These are phyloP conservation scores for Aureobasidium mangrovei DNA, from an alignment of 2,329 filamentous ascomycete species.

Conservation along the genomic window DNA sequence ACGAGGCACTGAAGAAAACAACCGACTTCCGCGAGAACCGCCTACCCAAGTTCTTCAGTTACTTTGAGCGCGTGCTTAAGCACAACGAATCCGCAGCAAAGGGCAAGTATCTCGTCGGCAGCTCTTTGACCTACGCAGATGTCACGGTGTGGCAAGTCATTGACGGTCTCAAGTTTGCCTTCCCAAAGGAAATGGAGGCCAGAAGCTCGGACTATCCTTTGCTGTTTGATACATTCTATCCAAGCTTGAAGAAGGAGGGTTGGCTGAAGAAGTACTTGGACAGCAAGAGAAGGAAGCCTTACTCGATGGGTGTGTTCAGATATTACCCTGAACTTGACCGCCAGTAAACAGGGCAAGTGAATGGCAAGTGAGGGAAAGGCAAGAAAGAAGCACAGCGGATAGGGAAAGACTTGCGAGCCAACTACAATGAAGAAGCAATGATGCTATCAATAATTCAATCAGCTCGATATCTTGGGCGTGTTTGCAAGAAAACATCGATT, in stretches of 20 bases:
- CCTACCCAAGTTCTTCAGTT: slow-evolving; percentile 63
- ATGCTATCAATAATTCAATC: no score
- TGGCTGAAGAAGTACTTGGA: slow-evolving; percentile 60
- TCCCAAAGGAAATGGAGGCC: slow-evolving; percentile 56
- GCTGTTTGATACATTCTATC: slow-evolving; percentile 55
- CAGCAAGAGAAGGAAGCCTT: slow-evolving; percentile 55
- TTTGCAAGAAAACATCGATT: neutral
- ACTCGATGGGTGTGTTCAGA: slow-evolving; percentile 58
- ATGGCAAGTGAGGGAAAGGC: neutral
- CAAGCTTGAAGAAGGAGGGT: slow-evolving; percentile 52
- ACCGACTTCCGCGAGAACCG: slow-evolving; percentile 51
- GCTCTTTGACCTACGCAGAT: slow-evolving; percentile 61
- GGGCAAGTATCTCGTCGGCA: slow-evolving; percentile 57
- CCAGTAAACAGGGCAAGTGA: slow-evolving; percentile 24
- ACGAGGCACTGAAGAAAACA: slow-evolving; percentile 51
- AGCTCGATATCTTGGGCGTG: neutral
- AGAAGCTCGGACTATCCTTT: slow-evolving; percentile 49
- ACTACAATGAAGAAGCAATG: no score
- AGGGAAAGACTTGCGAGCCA: no score
- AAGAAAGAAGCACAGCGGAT: neutral
- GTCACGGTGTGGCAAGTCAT: slow-evolving; percentile 62
- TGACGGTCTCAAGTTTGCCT: slow-evolving; percentile 52
- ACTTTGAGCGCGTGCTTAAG: slow-evolving; percentile 58
- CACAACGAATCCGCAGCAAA: slow-evolving; percentile 49
- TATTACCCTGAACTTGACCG: slow-evolving; percentile 65